phyloP scores from a whole-genome alignment of 2,329 filamentous ascomycete genomes.

The Neophaeococcomyces mojaviensis region DNA sequence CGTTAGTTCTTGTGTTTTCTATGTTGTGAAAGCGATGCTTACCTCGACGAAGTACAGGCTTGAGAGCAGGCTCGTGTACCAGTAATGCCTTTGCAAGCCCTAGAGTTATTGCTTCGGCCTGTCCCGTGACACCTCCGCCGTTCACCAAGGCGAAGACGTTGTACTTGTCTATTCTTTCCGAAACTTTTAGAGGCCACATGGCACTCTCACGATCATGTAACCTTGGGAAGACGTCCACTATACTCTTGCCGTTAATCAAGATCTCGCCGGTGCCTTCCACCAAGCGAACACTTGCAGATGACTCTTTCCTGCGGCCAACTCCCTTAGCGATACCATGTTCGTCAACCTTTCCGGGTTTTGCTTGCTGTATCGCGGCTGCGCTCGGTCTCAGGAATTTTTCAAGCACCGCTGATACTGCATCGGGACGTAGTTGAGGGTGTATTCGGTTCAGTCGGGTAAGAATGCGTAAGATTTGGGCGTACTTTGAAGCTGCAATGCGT shows the following conservation, averaged over 20 bases:
- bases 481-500: constrained; percentile 67
- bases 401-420: constrained; percentile 59
- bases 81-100: constrained; percentile 81
- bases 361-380: constrained; percentile 59
- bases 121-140: constrained; percentile 87
- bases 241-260: constrained; percentile 79
- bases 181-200: constrained; percentile 79
- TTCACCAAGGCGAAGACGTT: constrained; percentile 82
- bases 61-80: constrained; percentile 86
- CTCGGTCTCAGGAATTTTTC: constrained; percentile 65
- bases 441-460: constrained; percentile 79
- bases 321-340: constrained; percentile 69
- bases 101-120: constrained; percentile 88
- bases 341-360: constrained; percentile 62
- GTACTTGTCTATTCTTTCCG: constrained; percentile 84
- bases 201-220: constrained; percentile 92
- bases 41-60: constrained; percentile 83
- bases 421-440: constrained; percentile 66
- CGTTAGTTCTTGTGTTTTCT: constrained; percentile 12
- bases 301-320: constrained; percentile 79
- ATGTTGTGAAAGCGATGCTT: constrained; percentile 35
- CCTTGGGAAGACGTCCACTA: constrained; percentile 74
- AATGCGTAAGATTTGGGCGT: constrained; percentile 65
- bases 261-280: constrained; percentile 91
- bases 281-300: constrained; percentile 73